phyloP scores from a whole-genome alignment of 768 basidiomycete genomes.

The Mycena maculata region DNA sequence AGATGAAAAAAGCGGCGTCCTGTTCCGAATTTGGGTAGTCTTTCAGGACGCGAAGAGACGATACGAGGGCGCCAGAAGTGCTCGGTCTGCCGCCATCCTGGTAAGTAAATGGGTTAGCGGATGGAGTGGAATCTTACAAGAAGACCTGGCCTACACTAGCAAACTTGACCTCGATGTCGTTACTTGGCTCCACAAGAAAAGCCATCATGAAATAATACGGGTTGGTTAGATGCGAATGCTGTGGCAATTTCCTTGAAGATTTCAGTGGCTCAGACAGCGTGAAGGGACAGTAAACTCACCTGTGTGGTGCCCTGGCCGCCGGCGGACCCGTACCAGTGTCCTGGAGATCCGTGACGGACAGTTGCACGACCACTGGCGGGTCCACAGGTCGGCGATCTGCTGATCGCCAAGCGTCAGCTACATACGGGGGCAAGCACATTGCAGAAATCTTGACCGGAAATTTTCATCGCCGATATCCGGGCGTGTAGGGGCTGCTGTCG shows the following conservation, averaged over 20 bases:
- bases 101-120: not conserved
- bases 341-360: conserved; percentile 27
- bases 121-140: not conserved
- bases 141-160: conserved; percentile 15
- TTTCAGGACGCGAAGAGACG: conserved; percentile 34
- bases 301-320: conserved; percentile 1
- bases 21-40: conserved; percentile 31
- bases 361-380: conserved; percentile 33
- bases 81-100: conserved; percentile 32
- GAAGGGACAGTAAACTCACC: conserved; percentile 1
- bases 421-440: not conserved
- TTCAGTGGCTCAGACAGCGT: not conserved
- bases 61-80: conserved; percentile 32
- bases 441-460: conserved; percentile 32
- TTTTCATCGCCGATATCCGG: conserved; percentile 36
- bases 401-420: conserved; percentile 23
- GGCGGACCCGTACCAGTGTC: conserved; percentile 15
- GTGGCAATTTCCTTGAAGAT: not conserved
- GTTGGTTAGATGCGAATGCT: conserved; percentile 25
- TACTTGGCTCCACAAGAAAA: conserved; percentile 21
- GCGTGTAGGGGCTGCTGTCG: conserved; percentile 35
- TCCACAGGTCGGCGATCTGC: conserved; percentile 37
- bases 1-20: conserved; percentile 35
- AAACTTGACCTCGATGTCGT: conserved; percentile 29
- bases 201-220: conserved; percentile 37